Percentiles rank a stretch among this genome's conserved stretches.
These are phyloP conservation scores for Furculomyces boomerangus DNA, from an alignment of 371 early-diverging fungal genomes.

Conservation along the genomic window DNA sequence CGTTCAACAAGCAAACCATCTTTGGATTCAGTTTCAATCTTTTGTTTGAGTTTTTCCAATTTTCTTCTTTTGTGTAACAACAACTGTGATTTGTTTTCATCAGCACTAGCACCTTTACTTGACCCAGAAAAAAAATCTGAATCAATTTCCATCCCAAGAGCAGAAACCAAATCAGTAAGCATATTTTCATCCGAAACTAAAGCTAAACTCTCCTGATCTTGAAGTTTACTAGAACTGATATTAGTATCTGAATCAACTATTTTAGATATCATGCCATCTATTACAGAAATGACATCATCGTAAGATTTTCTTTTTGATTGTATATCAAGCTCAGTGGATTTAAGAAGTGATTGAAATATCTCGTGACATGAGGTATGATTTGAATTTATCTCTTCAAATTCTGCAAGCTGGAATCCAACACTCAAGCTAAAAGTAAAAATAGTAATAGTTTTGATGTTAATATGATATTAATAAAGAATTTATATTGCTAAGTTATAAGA, in stretches of 20 bases:
- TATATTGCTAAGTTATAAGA: not conserved
- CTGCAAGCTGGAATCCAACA: constrained; percentile 68
- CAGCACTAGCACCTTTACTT: constrained; percentile 5
- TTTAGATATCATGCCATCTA: constrained; percentile 11
- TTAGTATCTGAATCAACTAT: not conserved
- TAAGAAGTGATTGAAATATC: constrained; percentile 50
- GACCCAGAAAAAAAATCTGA: not conserved
- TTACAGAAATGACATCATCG: constrained; percentile 5
- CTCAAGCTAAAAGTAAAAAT: constrained; percentile 29
- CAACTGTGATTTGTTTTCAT: constrained; percentile 4
- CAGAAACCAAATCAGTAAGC: not conserved
- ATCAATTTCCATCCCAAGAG: not conserved
- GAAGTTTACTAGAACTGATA: not conserved
- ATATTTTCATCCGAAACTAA: not conserved
- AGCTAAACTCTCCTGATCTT: not conserved
- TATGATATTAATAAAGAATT: not conserved
- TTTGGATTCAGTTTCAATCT: constrained; percentile 37
- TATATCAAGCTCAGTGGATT: constrained; percentile 24
- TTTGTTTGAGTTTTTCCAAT: constrained; percentile 38
- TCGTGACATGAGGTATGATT: constrained; percentile 43
- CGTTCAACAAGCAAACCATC: constrained; percentile 41
- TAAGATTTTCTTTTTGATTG: constrained; percentile 5
- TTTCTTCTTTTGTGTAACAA: constrained; percentile 20
- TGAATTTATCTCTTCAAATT: constrained; percentile 61
- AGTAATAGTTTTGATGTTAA: not conserved